Conservation (phyloP, 768 basidiomycete species). For the Panellus pusillus region DNA sequence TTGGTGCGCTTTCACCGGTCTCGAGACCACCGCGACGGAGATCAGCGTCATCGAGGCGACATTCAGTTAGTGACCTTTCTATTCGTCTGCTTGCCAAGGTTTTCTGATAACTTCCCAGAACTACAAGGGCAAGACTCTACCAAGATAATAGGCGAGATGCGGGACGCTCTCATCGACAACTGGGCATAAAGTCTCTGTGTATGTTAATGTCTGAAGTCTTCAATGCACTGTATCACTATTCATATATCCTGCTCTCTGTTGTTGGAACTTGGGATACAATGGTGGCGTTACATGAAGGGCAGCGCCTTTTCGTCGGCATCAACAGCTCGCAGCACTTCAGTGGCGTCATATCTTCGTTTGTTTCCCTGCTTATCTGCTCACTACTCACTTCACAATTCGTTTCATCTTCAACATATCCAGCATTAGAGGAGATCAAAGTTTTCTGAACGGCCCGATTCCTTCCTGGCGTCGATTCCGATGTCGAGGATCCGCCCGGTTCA, state of each 20-base stretch:
- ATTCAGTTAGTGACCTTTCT: conserved; percentile 70
- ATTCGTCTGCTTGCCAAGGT: not conserved
- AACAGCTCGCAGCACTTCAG: too few relatives aligned
- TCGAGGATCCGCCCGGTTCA: too few relatives aligned
- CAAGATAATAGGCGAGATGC: conserved; percentile 89
- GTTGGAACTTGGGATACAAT: conserved; percentile 3
- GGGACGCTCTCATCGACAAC: conserved; percentile 87
- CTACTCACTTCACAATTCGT: too few relatives aligned
- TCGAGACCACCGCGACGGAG: conserved; percentile 99
- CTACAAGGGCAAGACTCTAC: conserved; percentile 81
- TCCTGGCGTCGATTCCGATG: too few relatives aligned
- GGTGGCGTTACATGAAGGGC: not conserved
- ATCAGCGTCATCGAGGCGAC: conserved; percentile 97
- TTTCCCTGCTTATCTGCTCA: too few relatives aligned
- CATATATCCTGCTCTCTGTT: conserved; percentile 5
- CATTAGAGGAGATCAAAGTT: too few relatives aligned
- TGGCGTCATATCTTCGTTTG: too few relatives aligned
- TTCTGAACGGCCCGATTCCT: too few relatives aligned
- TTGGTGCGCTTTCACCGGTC: conserved; percentile 99
- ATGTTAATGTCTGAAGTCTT: conserved; percentile 10
- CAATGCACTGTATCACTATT: conserved; percentile 20
- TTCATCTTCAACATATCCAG: too few relatives aligned
- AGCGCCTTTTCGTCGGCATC: too few relatives aligned
- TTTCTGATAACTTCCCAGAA: conserved; percentile 48
- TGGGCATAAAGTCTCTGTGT: conserved; percentile 62